Evolutionary conservation across 768 basidiomycete species (phyloP).

Genomic region (Hygrocybe coccinea): DNA sequence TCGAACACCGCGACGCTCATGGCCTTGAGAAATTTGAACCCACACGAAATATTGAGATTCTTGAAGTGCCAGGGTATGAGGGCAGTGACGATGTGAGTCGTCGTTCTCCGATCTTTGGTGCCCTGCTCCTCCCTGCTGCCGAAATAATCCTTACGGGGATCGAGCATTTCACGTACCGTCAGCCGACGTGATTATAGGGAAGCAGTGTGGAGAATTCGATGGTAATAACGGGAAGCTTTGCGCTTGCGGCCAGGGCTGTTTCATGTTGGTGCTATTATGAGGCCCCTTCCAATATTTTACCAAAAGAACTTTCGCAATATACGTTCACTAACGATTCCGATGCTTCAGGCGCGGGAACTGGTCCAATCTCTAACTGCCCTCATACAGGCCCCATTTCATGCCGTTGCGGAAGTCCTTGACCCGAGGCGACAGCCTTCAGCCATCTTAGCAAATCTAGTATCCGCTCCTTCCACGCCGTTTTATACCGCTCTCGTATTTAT

Average conservation of each 20-base stretch:
- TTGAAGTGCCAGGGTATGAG: conserved; percentile 46
- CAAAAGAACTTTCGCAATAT: neutral
- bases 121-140: conserved; percentile 10
- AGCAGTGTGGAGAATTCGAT: too few relatives aligned
- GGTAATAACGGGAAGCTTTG: too few relatives aligned
- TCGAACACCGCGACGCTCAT: conserved; percentile 59
- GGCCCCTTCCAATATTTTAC: neutral
- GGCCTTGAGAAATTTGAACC: conserved; percentile 65
- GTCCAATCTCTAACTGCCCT: conserved; percentile 32
- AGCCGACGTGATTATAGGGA: too few relatives aligned
- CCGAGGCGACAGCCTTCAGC: conserved; percentile 49
- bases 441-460: conserved; percentile 47
- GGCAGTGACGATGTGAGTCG: conserved; percentile 42
- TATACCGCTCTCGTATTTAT: conserved; percentile 58
- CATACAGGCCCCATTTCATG: conserved; percentile 54
- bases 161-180: neutral
- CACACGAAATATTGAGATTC: conserved; percentile 58
- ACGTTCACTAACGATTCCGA: neutral
- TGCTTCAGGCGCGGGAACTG: conserved; percentile 31
- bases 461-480: conserved; percentile 54
- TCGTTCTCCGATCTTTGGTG: neutral
- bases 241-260: too few relatives aligned
- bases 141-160: neutral
- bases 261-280: neutral
- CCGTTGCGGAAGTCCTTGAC: conserved; percentile 49